Conservation (phyloP, 352 stramenopile genomes). For the Pythium pectinolyticum region DNA sequence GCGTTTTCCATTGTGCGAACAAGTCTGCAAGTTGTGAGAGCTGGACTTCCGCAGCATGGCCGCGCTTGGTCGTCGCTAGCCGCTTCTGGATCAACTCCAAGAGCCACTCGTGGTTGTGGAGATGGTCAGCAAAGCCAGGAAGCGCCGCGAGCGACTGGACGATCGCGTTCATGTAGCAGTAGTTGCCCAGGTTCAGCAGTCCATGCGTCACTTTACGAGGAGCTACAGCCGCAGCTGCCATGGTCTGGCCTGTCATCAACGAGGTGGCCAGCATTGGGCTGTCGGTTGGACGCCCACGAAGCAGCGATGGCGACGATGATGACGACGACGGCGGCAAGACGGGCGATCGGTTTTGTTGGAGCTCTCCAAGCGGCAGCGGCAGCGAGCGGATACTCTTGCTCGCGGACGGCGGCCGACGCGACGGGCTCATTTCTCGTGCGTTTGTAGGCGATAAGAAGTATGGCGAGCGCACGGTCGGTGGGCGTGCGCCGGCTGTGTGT, state of each 20-base stretch:
- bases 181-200: conserved; percentile 94
- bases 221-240: conserved; percentile 11
- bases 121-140: conserved; percentile 53
- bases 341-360: conserved; percentile 24
- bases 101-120: conserved; percentile 60
- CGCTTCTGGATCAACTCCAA: conserved; percentile 59
- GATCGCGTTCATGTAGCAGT: conserved; percentile 95
- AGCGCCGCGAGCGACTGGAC: conserved; percentile 79
- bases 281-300: neutral
- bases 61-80: conserved; percentile 28
- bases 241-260: neutral
- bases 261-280: neutral
- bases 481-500: conserved; percentile 20
- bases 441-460: conserved; percentile 29
- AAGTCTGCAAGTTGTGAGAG: conserved; percentile 47
- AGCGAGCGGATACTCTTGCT: conserved; percentile 23
- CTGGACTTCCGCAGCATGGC: conserved; percentile 29
- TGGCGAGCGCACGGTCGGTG: conserved; percentile 23
- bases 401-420: conserved; percentile 19
- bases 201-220: conserved; percentile 67
- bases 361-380: conserved; percentile 13
- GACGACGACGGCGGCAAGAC: too few species aligned
- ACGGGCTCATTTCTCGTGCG: conserved; percentile 23
- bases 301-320: conserved; percentile 15
- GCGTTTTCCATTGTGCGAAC: conserved; percentile 50